phyloP scores from a whole-genome alignment of 176 grass and related monocot species.

The sorghum (Sorghum bicolor) region Sorghum_bicolor_NCBIv3 NC_012870.2:71407001-71407500 shows the following conservation, averaged over 20 bases:
- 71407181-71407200: background rate
- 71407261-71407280: background rate
- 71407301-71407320: background rate
- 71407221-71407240: background rate
- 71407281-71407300: background rate
- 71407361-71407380: background rate
- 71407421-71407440: constrained; percentile 18
- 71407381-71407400: background rate
- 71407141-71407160: background rate
- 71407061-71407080: background rate
- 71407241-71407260: background rate
- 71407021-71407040: constrained; percentile 29
- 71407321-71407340: background rate
- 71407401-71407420: background rate
- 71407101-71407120: background rate
- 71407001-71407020: constrained; percentile 18
- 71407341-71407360: constrained; percentile 2
- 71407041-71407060: background rate
- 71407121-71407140: background rate
- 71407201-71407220: background rate
- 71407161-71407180: background rate
- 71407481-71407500: background rate
- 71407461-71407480: background rate
- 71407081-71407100: background rate
- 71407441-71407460: constrained; percentile 1